phyloP scores from a whole-genome alignment of 495 filamentous ascomycete genomes.

The Evansstolkia leycettana region DNA sequence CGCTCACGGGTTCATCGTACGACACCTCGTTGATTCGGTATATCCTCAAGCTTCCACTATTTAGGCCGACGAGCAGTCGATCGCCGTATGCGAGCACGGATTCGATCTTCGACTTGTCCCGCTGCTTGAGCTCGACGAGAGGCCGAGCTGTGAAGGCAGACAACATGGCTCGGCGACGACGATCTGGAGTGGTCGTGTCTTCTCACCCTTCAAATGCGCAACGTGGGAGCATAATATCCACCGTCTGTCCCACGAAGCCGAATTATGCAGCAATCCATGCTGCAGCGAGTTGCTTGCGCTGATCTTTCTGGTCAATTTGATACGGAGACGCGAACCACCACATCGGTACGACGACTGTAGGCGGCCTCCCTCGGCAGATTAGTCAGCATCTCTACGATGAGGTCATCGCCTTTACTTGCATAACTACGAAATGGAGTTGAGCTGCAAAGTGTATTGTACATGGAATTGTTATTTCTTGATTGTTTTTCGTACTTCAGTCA shows the following conservation, averaged over 20 bases:
- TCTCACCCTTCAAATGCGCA: conserved; percentile 1
- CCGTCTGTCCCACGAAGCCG: not conserved
- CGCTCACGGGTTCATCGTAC: conserved; percentile 5
- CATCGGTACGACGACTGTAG: too few species aligned
- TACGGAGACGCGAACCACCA: too few species aligned
- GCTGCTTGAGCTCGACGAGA: conserved; percentile 87
- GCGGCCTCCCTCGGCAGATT: too few species aligned
- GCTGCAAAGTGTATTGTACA: too few species aligned
- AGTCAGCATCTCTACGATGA: too few species aligned
- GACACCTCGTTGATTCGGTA: conserved; percentile 72
- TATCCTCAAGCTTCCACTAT: conserved; percentile 77
- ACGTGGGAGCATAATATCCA: conserved; percentile 1
- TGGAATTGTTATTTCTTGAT: too few species aligned
- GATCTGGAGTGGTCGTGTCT: conserved; percentile 9
- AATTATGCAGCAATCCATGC: conserved; percentile 1
- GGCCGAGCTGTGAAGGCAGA: conserved; percentile 95
- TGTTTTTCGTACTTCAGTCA: too few species aligned
- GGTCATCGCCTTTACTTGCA: too few species aligned
- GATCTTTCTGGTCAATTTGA: too few species aligned
- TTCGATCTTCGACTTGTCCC: conserved; percentile 94
- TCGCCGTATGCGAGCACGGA: conserved; percentile 87
- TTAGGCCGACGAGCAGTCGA: conserved; percentile 79
- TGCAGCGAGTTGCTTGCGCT: not conserved
- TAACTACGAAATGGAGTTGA: too few species aligned
- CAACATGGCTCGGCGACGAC: conserved; percentile 53